Evolutionary conservation across 768 basidiomycete species (phyloP), one percentile per base, ranked within the genome.

Genomic region (Boletellus sp.): DNA sequence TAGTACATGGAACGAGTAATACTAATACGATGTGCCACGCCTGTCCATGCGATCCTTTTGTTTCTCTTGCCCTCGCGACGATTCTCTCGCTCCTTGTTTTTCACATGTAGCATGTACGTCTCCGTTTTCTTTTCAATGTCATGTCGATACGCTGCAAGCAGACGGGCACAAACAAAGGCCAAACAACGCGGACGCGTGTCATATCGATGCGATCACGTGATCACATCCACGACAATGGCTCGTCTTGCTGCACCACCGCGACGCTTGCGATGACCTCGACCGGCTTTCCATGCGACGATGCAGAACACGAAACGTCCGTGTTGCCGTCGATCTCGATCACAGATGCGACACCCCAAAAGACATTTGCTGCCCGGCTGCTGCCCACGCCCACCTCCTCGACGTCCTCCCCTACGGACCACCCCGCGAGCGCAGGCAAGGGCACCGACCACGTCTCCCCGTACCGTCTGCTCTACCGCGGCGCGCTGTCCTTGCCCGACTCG

Each of bases 391-490:
- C 54, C 20, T 47, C 54, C 5, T 33, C 32, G 2, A 20, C 20
- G n/a, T n/a, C n/a, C 6, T 9, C 10, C 15, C 20, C 5, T 20
- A 26, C 44, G 12, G n/a, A n/a, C n/a, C n/a, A n/a, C n/a, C 44
- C 34, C 17, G 20, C 34, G 3, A 45, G 44, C 35, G 3, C n/a
- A 10, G 24, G n/a, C 15, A 16, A 39, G 8, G 22, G 13, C 8
- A 20, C 24, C 17, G 52, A 60, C 34, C 28, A 28, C 28, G 9
- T 28, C 11, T 37, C 42, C 2, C 43, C 37, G 7, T 62, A 61
- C 54, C 84, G 88, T 35, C 75, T 88, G 0, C 77, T 90, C 22
- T 90, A 88, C 60, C 83, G 88, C 44, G 88, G 88, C 8, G 78
- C 86, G 1, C 73, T 90, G 9, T 83, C 85, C 2, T 65, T 90